Evolutionary conservation across 306 rosid genomes (phyloP), one percentile per base, ranked within the genome.

Genomic region (Cicer cuneatum): DNA sequence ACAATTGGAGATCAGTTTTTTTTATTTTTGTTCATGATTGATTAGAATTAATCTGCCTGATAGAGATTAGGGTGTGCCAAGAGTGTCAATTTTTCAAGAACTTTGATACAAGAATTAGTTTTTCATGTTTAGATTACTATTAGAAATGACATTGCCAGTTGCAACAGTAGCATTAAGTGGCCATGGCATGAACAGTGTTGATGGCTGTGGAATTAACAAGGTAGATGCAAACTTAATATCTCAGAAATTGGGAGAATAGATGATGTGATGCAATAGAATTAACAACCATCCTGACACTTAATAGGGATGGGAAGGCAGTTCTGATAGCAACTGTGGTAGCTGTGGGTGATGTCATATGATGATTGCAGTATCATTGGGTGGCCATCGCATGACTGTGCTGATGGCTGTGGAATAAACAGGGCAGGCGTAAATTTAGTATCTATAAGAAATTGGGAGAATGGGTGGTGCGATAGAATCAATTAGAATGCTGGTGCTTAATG

Each of bases 171-270:
- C 7, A 62, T 62, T 62, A 48, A 16, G 48, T 62, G 69, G 69
- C 69, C 19, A 14, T 38, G 67, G 29, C 67, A 37, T 8, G 43
- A 35, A 2, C 7, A 5, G 41, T 59, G 13, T 19, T 13, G 69
- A 14, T 63, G 48, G 33, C 48, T 4, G n/a, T 63, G 69, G 49
- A 15, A 16, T 63, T 10, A 63, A 63, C 33, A 15, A 42, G 48
- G 35, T 63, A 63, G 69, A 40, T 63, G 7, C 38, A 62, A 62
- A 40, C 69, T 63, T 40, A 1, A 19, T 63, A 40, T 63, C 69
- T 14, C 49, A 8, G 35, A 63, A 39, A 39, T 38, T 15, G 69
- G 48, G 35, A 63, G 69, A 39, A 40, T 40, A 8, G 47, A 33
- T 39, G 48, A 37, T 39, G 49, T 5, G 8, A 39, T 62, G 3